Evolutionary conservation across 106 monocot genomes (phyloP).

Genomic region (Dendrobium nobile): DNA sequence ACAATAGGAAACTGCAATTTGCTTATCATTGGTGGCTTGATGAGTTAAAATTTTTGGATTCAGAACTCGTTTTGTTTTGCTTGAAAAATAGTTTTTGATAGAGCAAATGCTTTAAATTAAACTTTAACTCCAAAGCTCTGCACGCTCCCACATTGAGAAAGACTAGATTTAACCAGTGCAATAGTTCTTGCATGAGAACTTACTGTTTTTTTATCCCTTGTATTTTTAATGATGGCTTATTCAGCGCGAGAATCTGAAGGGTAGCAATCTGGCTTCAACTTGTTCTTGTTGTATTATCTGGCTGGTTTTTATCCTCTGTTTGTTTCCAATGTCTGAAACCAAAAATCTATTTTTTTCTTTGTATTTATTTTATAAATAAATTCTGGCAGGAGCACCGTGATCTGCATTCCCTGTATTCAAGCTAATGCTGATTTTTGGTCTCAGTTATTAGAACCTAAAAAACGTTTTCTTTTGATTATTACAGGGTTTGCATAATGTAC

Average conservation of each 20-base stretch:
- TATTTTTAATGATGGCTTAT: background rate
- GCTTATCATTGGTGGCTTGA: background rate
- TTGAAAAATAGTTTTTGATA: background rate
- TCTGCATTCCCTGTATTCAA: background rate
- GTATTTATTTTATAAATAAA: background rate
- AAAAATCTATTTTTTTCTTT: background rate
- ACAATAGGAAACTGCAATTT: background rate
- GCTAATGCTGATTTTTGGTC: background rate
- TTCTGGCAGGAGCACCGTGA: too few species aligned
- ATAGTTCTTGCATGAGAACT: background rate
- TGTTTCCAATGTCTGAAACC: background rate
- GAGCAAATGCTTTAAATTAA: background rate
- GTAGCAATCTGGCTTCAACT: background rate
- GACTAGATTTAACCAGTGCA: background rate
- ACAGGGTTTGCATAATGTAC: conserved; percentile 62
- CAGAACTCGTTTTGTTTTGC: background rate
- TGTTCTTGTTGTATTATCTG: background rate
- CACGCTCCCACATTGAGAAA: background rate
- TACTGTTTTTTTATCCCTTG: background rate
- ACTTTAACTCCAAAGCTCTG: background rate
- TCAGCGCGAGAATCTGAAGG: background rate
- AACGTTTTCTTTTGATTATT: conserved; percentile 2
- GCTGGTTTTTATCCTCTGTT: background rate
- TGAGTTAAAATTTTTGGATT: background rate
- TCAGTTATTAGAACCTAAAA: background rate